Base-by-base conservation (phyloP, 768 basidiomycete species). In the Rickenella mellea region DNA sequence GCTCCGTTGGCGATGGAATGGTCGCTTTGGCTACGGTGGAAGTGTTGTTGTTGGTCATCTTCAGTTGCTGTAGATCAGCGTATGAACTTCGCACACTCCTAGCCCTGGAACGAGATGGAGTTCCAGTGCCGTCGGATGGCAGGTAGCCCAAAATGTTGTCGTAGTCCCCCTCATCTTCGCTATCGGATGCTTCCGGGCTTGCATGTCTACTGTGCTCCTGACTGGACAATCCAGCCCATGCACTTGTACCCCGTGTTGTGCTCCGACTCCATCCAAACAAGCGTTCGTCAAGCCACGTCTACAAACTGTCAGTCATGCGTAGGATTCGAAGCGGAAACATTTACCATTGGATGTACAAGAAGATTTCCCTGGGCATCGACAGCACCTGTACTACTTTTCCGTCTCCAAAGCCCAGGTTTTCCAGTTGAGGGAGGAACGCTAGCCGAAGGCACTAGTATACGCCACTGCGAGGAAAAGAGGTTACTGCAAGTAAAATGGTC, bases 241-340 rank as follows among this genome's bases (percentile, higher is more conserved):
- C 87, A 52, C 82, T 87, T 2, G 87, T 88, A n/a, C 89, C 86
- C 37, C 75, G 77, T 38, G 63, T 66, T 1, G 85, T 74, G 50
- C 82, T 87, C 41, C 76, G 71, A 59, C 79, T 80, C 91, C 88
- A 94, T 32, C 91, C 92, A 56, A 94, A 96, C 20, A 96, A 71
- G 6, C 87, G 80, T 61, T 94, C 92, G 58, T 96, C 91, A 12
- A 94, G 73, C 90, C 90, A 94, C 11, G 83, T 80, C 68, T 77
- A 55, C 21, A 37, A 30, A 22, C 15, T n/a, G 43, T 33, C 20
- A 35, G 29, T 26, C 29, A 25, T 19, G 24, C 44, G 42, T 27
- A 49, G 27, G 25, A 15, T 21, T 11, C n/a, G 38, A 60, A 61
- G 15, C 60, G 55, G 58, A 56, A 6, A 62, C 47, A 62, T 74